These are phyloP conservation scores for Evernia prunastri DNA, from an alignment of 495 filamentous ascomycete genomes.

Conservation along the genomic window DNA sequence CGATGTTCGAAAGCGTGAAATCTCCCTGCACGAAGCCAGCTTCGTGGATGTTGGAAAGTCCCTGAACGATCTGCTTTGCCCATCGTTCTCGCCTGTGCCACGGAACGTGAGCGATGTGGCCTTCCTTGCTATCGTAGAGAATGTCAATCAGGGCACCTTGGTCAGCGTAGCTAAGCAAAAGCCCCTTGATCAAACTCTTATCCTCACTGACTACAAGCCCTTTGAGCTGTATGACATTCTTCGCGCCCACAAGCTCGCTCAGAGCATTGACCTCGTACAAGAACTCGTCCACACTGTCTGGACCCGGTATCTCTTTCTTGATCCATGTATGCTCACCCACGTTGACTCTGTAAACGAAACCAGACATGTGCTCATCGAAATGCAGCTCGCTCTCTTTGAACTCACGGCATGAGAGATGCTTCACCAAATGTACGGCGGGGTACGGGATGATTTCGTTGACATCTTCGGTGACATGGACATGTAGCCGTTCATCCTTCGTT, in stretches of 20 bases:
- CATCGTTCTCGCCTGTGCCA: conserved; percentile 80
- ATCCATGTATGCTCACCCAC: conserved; percentile 65
- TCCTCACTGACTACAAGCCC: conserved; percentile 83
- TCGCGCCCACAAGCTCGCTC: conserved; percentile 61
- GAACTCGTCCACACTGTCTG: conserved; percentile 94
- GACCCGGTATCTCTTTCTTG: conserved; percentile 97
- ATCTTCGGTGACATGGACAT: conserved; percentile 98
- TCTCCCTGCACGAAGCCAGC: conserved; percentile 96
- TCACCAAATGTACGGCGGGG: conserved; percentile 65
- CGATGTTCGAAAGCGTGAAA: conserved; percentile 95
- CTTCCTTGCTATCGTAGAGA: conserved; percentile 64
- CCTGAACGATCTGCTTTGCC: conserved; percentile 88
- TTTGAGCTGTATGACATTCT: conserved; percentile 79
- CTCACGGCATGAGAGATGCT: conserved; percentile 61
- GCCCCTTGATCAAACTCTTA: conserved; percentile 70
- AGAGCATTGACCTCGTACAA: conserved; percentile 97
- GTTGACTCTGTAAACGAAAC: conserved; percentile 92
- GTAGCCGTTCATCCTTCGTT: conserved; percentile 80
- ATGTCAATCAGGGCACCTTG: conserved; percentile 87
- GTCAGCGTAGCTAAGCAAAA: conserved; percentile 84
- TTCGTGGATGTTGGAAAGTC: conserved; percentile 89
- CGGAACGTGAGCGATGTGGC: conserved; percentile 41
- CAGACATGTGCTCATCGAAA: conserved; percentile 89
- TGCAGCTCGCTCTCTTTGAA: conserved; percentile 49
- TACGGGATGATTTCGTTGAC: conserved; percentile 91